Base-by-base conservation (phyloP, 2,329 filamentous ascomycete genomes). In the Pseudogymnoascus sp. region DNA sequence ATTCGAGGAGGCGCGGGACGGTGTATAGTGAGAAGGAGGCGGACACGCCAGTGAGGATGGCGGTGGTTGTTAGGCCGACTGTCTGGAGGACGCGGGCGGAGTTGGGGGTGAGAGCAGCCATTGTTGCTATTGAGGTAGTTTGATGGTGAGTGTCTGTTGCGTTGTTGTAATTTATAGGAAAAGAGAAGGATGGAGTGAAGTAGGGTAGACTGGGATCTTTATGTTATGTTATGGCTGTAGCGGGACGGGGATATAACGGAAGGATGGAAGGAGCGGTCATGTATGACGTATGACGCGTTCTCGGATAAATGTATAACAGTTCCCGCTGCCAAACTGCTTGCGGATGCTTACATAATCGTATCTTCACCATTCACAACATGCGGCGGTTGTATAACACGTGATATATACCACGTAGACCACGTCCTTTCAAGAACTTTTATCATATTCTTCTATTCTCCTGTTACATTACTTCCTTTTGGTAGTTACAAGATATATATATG, bases 1-100 rank as follows among this genome's bases (percentile, higher is more conserved):
- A 79, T 63, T 81, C 75, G 63, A 86, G 77, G 7, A 86, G 72
- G 41, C 80, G 77, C 1, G 84, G 84, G 1, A 82, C 69, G n/a
- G 75, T 65, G 63, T 77, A 73, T 68, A 75, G 67, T 5, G 80
- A 83, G 61, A 79, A 64, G 45, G 72, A 67, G 52, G 77, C 66
- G 58, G 69, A 72, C 63, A 71, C 67, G 59, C 78, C 78, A 6
- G 74, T 69, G 2, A 80, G 68, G 62, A 79, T 76, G 22, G 79
- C 76, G 38, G 81, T 77, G 52, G 78, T 68, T 33, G 82, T 80
- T 65, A 86, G 75, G 62, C 80, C 79, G 5, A 82, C 68, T 8
- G 77, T 76, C 69, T 83, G 81, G 23, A 79, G 75, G 60, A 78
- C 67, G 63, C 80, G 76, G 58, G 83, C 73, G 30, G 70, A 63